Conservation (phyloP, 768 basidiomycete species). For the Phaeotremella skinneri region DNA sequence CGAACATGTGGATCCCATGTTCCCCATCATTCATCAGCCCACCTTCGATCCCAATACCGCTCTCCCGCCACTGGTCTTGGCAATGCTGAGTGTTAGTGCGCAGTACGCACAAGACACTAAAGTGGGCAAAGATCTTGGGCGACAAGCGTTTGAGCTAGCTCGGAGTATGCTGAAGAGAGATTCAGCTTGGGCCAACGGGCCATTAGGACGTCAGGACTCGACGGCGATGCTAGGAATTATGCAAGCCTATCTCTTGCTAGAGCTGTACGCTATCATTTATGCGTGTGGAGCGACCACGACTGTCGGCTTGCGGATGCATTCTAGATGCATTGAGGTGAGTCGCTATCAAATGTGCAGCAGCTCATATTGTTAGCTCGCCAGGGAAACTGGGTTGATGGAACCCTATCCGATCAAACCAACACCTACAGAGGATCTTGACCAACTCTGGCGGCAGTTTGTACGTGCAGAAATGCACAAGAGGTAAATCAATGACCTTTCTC, state of each 20-base stretch:
- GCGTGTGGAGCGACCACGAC: constrained; percentile 15
- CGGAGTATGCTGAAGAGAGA: constrained; percentile 12
- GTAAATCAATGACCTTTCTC: constrained; percentile 54
- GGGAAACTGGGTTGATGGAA: constrained; percentile 32
- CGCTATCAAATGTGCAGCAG: no score
- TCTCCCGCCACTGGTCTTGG: constrained; percentile 17
- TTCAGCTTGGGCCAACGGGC: background rate
- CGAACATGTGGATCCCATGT: constrained; percentile 18
- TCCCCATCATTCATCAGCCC: constrained; percentile 32
- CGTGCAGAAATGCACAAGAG: constrained; percentile 59
- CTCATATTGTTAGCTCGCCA: constrained; percentile 15
- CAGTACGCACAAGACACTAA: constrained; percentile 20
- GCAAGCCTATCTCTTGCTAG: constrained; percentile 29
- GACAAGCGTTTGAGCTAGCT: constrained; percentile 12
- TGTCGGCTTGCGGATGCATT: constrained; percentile 25
- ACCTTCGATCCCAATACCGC: constrained; percentile 19
- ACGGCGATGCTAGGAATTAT: constrained; percentile 12
- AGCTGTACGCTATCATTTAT: constrained; percentile 23
- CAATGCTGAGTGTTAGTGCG: constrained; percentile 20
- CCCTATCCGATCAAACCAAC: constrained; percentile 23
- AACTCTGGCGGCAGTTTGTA: constrained; percentile 31
- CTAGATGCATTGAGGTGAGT: constrained; percentile 31
- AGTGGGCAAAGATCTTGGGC: constrained; percentile 11
- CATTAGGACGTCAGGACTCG: constrained; percentile 6
- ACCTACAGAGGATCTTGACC: constrained; percentile 19